phyloP scores from a whole-genome alignment of 768 basidiomycete genomes.

The Melanogaster broomeanus region DNA sequence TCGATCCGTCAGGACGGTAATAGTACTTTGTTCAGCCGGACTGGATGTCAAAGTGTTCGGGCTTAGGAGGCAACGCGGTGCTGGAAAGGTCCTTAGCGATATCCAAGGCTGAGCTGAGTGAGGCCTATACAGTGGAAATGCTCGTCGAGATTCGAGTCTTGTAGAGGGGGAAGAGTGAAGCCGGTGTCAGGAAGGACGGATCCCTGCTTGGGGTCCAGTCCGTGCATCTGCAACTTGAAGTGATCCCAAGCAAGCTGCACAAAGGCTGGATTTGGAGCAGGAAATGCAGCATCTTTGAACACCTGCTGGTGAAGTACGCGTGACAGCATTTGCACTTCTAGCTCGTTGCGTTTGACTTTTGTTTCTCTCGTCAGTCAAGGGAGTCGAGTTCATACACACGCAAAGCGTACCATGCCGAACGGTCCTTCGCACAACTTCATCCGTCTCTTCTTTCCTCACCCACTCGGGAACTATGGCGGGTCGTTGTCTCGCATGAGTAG shows the following conservation, averaged over 20 bases:
- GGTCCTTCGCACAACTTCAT: background rate
- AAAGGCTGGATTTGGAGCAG: slow-evolving; percentile 56
- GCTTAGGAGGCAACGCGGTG: slow-evolving; percentile 59
- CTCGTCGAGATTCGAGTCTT: slow-evolving; percentile 78
- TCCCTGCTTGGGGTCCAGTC: slow-evolving; percentile 75
- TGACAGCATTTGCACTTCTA: slow-evolving; percentile 94
- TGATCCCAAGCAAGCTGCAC: slow-evolving; percentile 81
- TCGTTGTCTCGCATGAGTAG: background rate
- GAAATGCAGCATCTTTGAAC: slow-evolving; percentile 70
- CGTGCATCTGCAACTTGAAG: slow-evolving; percentile 77
- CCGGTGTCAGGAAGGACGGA: slow-evolving; percentile 77
- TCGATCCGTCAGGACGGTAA: slow-evolving; percentile 69
- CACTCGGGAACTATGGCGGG: background rate
- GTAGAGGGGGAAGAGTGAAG: slow-evolving; percentile 83
- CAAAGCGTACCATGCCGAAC: slow-evolving; percentile 7
- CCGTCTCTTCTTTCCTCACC: background rate
- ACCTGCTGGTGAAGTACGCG: slow-evolving; percentile 79
- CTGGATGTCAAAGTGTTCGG: slow-evolving; percentile 51
- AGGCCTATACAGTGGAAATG: slow-evolving; percentile 86
- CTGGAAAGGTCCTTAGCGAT: slow-evolving; percentile 51
- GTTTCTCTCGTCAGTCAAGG: background rate
- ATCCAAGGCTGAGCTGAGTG: slow-evolving; percentile 78
- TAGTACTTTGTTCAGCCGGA: slow-evolving; percentile 92
- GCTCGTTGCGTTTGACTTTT: slow-evolving; percentile 69
- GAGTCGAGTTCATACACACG: background rate